A percentile compares a stretch with the other conserved stretches of the same genome.
Evolutionary conservation across 805 yeast genomes (phyloP).

Genomic region (Ogataea allantospora): DNA sequence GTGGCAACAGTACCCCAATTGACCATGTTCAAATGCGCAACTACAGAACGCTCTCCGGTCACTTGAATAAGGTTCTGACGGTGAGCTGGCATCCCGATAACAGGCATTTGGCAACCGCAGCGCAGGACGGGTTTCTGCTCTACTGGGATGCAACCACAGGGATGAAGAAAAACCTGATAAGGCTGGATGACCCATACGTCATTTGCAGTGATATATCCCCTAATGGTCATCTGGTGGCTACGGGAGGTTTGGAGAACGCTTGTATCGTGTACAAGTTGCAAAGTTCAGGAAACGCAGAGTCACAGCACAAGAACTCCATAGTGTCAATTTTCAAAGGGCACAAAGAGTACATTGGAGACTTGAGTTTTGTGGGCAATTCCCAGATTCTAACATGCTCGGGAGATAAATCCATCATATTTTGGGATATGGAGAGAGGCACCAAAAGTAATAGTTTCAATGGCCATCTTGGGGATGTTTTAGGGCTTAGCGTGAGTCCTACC

Average conservation of each 20-base stretch:
- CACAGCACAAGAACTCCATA: conserved; percentile 25
- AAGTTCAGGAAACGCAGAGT: conserved; percentile 6
- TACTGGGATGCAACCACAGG: conserved; percentile 81
- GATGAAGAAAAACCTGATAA: conserved; percentile 65
- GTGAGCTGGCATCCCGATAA: conserved; percentile 70
- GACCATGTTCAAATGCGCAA: conserved; percentile 14
- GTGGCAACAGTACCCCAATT: conserved; percentile 23
- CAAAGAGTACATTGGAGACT: conserved; percentile 74
- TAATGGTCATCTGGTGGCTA: conserved; percentile 62
- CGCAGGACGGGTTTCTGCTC: conserved; percentile 84
- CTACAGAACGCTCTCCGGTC: conserved; percentile 51
- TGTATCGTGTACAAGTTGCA: conserved; percentile 63
- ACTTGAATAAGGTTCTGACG: conserved; percentile 68
- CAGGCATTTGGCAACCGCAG: conserved; percentile 61
- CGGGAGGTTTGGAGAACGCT: conserved; percentile 80
- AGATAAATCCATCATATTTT: conserved; percentile 72
- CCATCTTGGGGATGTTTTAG: conserved; percentile 70
- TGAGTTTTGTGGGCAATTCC: conserved; percentile 60
- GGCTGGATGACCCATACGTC: conserved; percentile 77
- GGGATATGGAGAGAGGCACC: conserved; percentile 72
- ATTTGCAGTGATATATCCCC: conserved; percentile 73
- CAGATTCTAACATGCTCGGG: conserved; percentile 72
- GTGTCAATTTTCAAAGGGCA: conserved; percentile 72
- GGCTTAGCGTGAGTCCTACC: conserved; percentile 36
- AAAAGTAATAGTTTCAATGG: conserved; percentile 55